Percentiles rank a stretch among this genome's conserved stretches.
phyloP scores from a whole-genome alignment of 2,329 filamentous ascomycete species.

The Colletotrichum theobromicola region DNA sequence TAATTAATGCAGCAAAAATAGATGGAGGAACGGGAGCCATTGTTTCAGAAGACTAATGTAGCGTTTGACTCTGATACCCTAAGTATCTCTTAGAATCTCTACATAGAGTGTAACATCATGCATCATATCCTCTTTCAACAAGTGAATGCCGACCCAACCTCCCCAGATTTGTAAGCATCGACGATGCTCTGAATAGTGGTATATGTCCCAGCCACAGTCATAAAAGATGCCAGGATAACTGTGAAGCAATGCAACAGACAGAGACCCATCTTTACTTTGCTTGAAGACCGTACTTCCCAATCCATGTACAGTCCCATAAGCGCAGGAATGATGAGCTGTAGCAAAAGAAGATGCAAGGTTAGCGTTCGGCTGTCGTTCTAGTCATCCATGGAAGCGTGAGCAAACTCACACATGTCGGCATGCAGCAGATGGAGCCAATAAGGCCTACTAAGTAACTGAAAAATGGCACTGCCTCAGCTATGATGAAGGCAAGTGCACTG shows the following conservation, averaged over 20 bases:
- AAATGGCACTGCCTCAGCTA: slow-evolving; percentile 27
- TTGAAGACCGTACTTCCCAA: neutral
- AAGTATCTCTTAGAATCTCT: neutral
- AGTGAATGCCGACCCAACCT: slow-evolving; percentile 6
- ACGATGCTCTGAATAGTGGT: slow-evolving; percentile 31
- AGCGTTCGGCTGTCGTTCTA: slow-evolving; percentile 5
- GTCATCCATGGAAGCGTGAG: slow-evolving; percentile 23
- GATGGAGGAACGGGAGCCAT: neutral
- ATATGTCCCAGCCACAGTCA: slow-evolving; percentile 29
- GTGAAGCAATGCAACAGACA: neutral
- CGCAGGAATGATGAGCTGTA: neutral
- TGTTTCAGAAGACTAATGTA: neutral
- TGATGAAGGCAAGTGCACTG: slow-evolving; percentile 23
- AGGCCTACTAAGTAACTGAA: slow-evolving; percentile 30
- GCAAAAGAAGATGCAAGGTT: neutral
- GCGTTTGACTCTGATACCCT: neutral
- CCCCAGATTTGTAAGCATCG: slow-evolving; percentile 26
- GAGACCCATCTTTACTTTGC: neutral
- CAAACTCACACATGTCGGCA: slow-evolving; percentile 30
- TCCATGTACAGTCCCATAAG: neutral
- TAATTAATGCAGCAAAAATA: neutral
- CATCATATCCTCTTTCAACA: neutral
- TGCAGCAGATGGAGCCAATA: slow-evolving; percentile 30
- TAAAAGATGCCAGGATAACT: slow-evolving; percentile 24
- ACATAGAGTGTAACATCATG: neutral